phyloP scores from a whole-genome alignment of 352 stramenopile genomes.

The Phytophthora fragariaefolia region DNA sequence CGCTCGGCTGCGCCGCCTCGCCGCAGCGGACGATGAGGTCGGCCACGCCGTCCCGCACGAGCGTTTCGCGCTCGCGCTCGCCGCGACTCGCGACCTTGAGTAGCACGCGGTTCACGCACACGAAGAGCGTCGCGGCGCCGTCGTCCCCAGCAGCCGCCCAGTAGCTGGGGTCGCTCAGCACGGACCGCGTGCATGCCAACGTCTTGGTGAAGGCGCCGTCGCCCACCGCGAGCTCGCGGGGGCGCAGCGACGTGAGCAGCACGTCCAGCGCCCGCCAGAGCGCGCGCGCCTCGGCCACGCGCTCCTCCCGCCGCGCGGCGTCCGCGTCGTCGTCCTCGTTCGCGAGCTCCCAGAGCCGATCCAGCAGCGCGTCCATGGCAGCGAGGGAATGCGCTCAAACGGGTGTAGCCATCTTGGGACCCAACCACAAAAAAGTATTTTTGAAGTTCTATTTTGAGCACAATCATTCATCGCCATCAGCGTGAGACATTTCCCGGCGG shows the following conservation, averaged over 20 bases:
- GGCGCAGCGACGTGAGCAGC: constrained; percentile 42
- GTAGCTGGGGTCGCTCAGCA: constrained; percentile 36
- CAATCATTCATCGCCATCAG: not conserved
- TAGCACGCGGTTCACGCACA: constrained; percentile 50
- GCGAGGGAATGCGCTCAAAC: not conserved
- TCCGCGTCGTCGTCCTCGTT: constrained; percentile 28
- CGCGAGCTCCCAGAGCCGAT: constrained; percentile 47
- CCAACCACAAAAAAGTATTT: too few relatives aligned
- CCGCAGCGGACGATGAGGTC: constrained; percentile 45
- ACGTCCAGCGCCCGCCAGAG: constrained; percentile 66
- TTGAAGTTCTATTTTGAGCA: not conserved
- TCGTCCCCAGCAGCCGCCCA: constrained; percentile 35
- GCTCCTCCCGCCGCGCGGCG: constrained; percentile 20
- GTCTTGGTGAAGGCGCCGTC: constrained; percentile 51
- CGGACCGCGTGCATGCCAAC: constrained; percentile 44
- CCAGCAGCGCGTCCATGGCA: constrained; percentile 53
- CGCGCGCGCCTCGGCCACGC: constrained; percentile 49
- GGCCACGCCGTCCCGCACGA: constrained; percentile 49
- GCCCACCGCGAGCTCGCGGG: constrained; percentile 41
- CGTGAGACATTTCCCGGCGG: not conserved
- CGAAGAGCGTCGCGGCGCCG: constrained; percentile 40
- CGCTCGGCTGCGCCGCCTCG: constrained; percentile 10
- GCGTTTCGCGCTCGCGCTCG: constrained; percentile 51
- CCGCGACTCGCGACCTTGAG: constrained; percentile 53
- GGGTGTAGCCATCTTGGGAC: not conserved